Evolutionary conservation across 2,329 filamentous ascomycete species (phyloP).

Genomic region (Cladosporium colombiae): DNA sequence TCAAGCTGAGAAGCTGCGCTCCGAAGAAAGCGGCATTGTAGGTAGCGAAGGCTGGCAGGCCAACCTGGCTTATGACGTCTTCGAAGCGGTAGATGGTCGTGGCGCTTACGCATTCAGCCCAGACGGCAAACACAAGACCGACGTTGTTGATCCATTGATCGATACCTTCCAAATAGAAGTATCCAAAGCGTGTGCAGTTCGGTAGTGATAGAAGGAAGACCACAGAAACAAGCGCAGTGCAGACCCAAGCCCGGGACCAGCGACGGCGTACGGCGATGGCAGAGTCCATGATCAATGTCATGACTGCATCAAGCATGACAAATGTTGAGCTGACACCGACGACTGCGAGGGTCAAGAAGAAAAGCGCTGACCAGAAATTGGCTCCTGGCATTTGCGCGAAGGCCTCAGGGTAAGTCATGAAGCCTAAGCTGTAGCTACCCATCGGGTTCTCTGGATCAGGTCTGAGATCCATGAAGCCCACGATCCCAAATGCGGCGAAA

Average conservation of each 20-base stretch:
- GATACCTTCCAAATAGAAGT: slow-evolving; percentile 56
- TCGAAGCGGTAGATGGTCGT: slow-evolving; percentile 57
- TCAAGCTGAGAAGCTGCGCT: slow-evolving; percentile 54
- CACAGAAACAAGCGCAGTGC: slow-evolving; percentile 51
- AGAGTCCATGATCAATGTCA: slow-evolving; percentile 56
- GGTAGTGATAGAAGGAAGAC: slow-evolving; percentile 58
- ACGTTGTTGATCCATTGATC: slow-evolving; percentile 60
- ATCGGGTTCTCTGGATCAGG: slow-evolving; percentile 48
- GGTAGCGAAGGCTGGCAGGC: slow-evolving; percentile 46
- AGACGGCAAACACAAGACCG: slow-evolving; percentile 56
- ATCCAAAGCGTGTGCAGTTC: slow-evolving; percentile 61
- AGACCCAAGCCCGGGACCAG: slow-evolving; percentile 49
- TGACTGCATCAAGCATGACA: slow-evolving; percentile 59
- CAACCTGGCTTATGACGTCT: slow-evolving; percentile 49
- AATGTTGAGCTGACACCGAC: slow-evolving; percentile 61
- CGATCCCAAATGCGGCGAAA: slow-evolving; percentile 56
- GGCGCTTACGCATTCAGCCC: slow-evolving; percentile 54
- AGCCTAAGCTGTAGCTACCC: slow-evolving; percentile 59
- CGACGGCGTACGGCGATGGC: slow-evolving; percentile 42
- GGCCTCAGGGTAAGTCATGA: slow-evolving; percentile 58
- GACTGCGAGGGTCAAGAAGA: slow-evolving; percentile 61
- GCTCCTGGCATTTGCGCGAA: slow-evolving; percentile 58
- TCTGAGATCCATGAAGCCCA: slow-evolving; percentile 51
- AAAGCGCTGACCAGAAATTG: slow-evolving; percentile 58
- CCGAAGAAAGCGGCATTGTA: slow-evolving; percentile 57